Evolutionary conservation across 2,329 filamentous ascomycete species (phyloP), one percentile per base, ranked within the genome.

Genomic region (Chlorencoelia australis): DNA sequence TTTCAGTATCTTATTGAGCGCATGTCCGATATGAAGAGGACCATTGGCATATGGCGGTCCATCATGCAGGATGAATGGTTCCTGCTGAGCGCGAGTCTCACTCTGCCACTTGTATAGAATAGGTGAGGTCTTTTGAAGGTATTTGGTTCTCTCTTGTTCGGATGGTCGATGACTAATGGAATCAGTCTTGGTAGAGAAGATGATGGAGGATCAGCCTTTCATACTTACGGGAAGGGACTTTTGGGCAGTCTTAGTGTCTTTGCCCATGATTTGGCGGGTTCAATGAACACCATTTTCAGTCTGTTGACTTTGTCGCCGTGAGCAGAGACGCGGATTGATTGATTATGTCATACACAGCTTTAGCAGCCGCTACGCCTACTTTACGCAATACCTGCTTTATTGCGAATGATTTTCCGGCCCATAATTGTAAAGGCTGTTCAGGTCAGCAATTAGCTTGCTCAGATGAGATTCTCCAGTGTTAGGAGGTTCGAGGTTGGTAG

Each of bases 11-110:
- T 98, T 98, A 62, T 98, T 98, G 55, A 98, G 66, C 22, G 91
- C 87, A 66, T 98, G 91, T 3, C 91, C 91, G 42, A 93, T 77
- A 55, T 98, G 91, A 7, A 98, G 71, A 29, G 72, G 73, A 10
- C 91, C 91, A 63, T 98, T 98, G 45, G 91, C 91, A 58, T 96
- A 98, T 0, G 91, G 91, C 0, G 91, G 91, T 1, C 91, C 91
- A 75, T 98, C 91, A 56, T 96, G 91, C 7, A 98, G 68, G 2
- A 87, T 66, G 47, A 96, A 98, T 0, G 70, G 67, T 28, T 73
- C 45, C 24, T 53, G 43, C 11, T 28, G 39, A 42, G 45, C 39
- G 13, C 52, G 49, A 33, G 47, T 43, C 5, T 41, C 40, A 38
- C 60, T 58, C 66, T 98, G 91, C 88, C 88, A 95, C 53, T 73